These are phyloP conservation scores for Volutella citrinella DNA, from an alignment of 2,329 filamentous ascomycete species.

Conservation along the genomic window DNA sequence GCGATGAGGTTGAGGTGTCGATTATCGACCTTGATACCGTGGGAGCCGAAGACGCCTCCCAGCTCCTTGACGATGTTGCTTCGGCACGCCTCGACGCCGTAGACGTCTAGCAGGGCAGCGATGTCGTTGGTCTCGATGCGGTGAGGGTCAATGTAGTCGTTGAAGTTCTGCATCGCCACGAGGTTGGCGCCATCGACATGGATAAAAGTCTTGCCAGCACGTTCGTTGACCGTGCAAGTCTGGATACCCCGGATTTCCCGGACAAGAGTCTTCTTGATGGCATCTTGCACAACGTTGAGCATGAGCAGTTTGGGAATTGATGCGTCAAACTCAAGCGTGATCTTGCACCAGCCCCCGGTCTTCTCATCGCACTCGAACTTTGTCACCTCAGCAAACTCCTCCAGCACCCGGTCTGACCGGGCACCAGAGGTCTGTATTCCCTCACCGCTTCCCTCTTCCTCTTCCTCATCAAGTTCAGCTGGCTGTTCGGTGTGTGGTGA, in stretches of 20 bases:
- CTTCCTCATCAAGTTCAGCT: slow-evolving; percentile 40
- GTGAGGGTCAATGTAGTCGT: slow-evolving; percentile 82
- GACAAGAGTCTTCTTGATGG: slow-evolving; percentile 74
- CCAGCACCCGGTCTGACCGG: slow-evolving; percentile 63
- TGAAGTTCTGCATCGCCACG: slow-evolving; percentile 83
- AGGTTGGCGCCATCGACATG: slow-evolving; percentile 86
- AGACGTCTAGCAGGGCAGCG: slow-evolving; percentile 75
- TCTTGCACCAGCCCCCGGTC: slow-evolving; percentile 70
- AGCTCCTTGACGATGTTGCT: slow-evolving; percentile 85
- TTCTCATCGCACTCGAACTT: slow-evolving; percentile 77
- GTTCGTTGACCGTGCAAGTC: slow-evolving; percentile 63
- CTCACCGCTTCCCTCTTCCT: slow-evolving; percentile 34
- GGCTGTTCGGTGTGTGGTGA: slow-evolving; percentile 34
- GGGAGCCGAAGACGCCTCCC: slow-evolving; percentile 77
- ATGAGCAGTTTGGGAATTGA: slow-evolving; percentile 87
- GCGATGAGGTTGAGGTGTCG: slow-evolving; percentile 93
- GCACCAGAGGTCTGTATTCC: slow-evolving; percentile 42
- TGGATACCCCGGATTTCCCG: slow-evolving; percentile 80
- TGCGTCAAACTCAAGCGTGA: slow-evolving; percentile 80
- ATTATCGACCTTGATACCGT: slow-evolving; percentile 89
- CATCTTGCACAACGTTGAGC: slow-evolving; percentile 83
- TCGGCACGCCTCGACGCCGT: slow-evolving; percentile 92
- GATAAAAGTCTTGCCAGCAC: slow-evolving; percentile 58
- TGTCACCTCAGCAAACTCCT: slow-evolving; percentile 63
- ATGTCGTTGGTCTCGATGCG: slow-evolving; percentile 91